phyloP scores from a whole-genome alignment of 1,284 basidiomycete genomes.

The Leccinum pachyderme region DNA sequence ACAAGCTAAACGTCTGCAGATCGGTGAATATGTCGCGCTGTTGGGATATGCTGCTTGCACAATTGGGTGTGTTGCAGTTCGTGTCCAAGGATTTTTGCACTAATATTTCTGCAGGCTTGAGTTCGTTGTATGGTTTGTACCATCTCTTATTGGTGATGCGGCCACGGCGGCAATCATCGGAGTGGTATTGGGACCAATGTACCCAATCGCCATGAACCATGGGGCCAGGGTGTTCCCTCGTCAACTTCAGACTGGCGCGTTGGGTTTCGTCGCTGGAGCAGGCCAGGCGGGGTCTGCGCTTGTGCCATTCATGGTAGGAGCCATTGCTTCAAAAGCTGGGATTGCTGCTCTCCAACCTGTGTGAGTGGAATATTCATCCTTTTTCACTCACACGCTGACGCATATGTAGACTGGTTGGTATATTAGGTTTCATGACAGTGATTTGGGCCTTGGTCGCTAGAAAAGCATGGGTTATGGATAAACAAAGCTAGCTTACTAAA shows the following conservation, averaged over 20 bases:
- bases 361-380: constrained; percentile 34
- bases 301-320: constrained; percentile 58
- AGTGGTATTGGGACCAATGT: constrained; percentile 55
- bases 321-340: constrained; percentile 47
- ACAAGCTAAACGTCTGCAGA: constrained; percentile 6
- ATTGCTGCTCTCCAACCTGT: constrained; percentile 53
- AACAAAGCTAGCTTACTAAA: background rate
- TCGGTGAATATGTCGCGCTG: constrained; percentile 25
- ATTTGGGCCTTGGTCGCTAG: constrained; percentile 43
- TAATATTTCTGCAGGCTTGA: constrained; percentile 39
- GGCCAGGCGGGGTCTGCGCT: constrained; percentile 53
- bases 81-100: background rate
- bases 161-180: constrained; percentile 54
- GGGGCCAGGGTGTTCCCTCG: constrained; percentile 46
- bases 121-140: constrained; percentile 58
- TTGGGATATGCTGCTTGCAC: constrained; percentile 29
- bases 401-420: constrained; percentile 38
- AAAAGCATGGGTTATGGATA: background rate
- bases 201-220: constrained; percentile 53
- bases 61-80: constrained; percentile 27
- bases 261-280: constrained; percentile 54
- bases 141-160: constrained; percentile 50
- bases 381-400: background rate
- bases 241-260: constrained; percentile 46
- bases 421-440: constrained; percentile 40